Conservation (phyloP, 2,329 filamentous ascomycete species). For the Diaporthe batatas region DNA sequence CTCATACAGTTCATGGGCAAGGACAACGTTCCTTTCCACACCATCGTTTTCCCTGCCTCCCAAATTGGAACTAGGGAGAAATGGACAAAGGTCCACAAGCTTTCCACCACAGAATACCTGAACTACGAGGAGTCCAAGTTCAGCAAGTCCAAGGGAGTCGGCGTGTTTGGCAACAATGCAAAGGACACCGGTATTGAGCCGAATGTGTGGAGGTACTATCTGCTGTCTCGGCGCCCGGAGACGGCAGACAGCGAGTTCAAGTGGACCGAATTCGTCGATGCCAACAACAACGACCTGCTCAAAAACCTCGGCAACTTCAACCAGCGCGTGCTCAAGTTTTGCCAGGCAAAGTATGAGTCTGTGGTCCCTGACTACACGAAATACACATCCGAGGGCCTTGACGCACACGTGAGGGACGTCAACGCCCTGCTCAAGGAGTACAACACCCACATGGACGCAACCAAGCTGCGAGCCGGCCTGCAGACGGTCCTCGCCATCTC, state of each 20-base stretch:
- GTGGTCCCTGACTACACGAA: conserved; percentile 62
- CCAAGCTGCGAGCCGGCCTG: conserved; percentile 78
- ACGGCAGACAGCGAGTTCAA: conserved; percentile 81
- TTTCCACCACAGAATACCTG: conserved; percentile 90
- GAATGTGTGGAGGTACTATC: conserved; percentile 83
- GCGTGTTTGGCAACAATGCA: conserved; percentile 92
- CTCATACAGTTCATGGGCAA: conserved; percentile 98
- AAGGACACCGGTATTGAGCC: conserved; percentile 86
- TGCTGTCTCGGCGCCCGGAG: conserved; percentile 79
- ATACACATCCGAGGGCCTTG: conserved; percentile 66
- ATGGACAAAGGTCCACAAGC: conserved; percentile 91
- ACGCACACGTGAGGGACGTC: conserved; percentile 71
- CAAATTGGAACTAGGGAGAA: conserved; percentile 86
- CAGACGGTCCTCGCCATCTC: conserved; percentile 77
- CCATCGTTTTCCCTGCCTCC: conserved; percentile 90
- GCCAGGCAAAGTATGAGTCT: conserved; percentile 61
- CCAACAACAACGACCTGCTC: conserved; percentile 80
- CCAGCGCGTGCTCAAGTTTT: conserved; percentile 73
- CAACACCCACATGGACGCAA: conserved; percentile 75
- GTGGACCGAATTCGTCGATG: conserved; percentile 77
- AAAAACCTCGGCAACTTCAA: conserved; percentile 73
- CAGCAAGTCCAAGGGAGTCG: conserved; percentile 89
- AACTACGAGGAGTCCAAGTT: conserved; percentile 94
- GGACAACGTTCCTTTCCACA: conserved; percentile 85
- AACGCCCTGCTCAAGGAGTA: conserved; percentile 77